Base-by-base conservation (phyloP, 2,329 filamentous ascomycete genomes). In the Penicillium sp. region DNA sequence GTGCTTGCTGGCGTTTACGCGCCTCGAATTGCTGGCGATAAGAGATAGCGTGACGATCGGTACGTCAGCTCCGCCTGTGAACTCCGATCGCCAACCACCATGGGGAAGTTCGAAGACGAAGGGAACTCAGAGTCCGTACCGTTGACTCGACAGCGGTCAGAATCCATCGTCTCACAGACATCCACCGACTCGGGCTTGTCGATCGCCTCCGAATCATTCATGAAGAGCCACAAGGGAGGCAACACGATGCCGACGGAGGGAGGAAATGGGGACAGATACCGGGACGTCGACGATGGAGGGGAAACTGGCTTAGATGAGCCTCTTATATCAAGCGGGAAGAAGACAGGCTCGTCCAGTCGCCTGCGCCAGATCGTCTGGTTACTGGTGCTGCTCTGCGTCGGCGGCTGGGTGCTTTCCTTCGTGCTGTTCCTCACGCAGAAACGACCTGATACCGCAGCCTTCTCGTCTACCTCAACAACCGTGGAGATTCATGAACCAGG, bases 331-430 rank as follows among this genome's bases (percentile, higher is more conserved):
- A 53, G 53, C 2, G 56, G 61, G 8, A 69, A 66, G 50, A 71
- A 70, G 51, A 16, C 58, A 10, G 32, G 57, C 0, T 65, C 70
- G 4, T 59, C 64, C 22, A 71, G 57, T 58, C 70, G 72, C n/a
- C 63, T 72, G 31, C 69, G 70, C 31, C 69, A 70, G 37, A 55
- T 74, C 39, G 62, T 79, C 39, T 79, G 76, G 76, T 54, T 70
- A 7, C 57, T 79, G 26, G 65, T 72, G 8, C 47, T 72, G n/a
- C 65, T 80, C 34, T 77, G 73, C 39, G 51, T 78, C 31, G 72
- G 72, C 14, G 77, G 77, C 46, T 80, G 78, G 78, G 58, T 73
- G n/a, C 61, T 78, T 44, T 75, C 77, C 0, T 71, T 80, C 39
- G 66, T 77, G 38, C 60, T 78, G 16, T 79, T 80, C 55, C 56